Evolutionary conservation across 371 early-diverging fungal genomes (phyloP).

Genomic region (Mucor lusitanicus): DNA sequence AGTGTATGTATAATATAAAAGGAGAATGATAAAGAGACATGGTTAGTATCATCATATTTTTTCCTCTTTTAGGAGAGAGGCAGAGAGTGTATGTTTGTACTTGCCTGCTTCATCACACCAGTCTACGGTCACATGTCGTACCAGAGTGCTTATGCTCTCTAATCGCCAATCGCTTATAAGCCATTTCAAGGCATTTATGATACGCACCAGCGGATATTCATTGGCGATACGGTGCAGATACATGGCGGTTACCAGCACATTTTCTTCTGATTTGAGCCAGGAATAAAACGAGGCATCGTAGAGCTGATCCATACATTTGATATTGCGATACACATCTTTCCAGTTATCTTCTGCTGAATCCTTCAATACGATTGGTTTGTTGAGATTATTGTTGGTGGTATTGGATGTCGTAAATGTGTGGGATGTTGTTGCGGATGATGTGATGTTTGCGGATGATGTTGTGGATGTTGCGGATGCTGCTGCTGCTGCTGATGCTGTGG

Average conservation of each 20-base stretch:
- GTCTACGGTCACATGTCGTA: constrained; percentile 68
- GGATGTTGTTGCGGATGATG: background rate
- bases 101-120: constrained; percentile 54
- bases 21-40: background rate
- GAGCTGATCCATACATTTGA: constrained; percentile 70
- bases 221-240: constrained; percentile 74
- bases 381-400: background rate
- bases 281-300: constrained; percentile 75
- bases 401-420: background rate
- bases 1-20: background rate
- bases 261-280: constrained; percentile 75
- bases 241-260: constrained; percentile 66
- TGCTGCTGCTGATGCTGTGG: background rate
- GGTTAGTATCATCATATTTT: background rate
- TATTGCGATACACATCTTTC: constrained; percentile 69
- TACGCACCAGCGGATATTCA: constrained; percentile 70
- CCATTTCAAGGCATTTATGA: constrained; percentile 74
- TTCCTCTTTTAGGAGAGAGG: background rate
- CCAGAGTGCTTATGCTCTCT: constrained; percentile 63
- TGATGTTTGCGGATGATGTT: background rate
- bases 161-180: constrained; percentile 70
- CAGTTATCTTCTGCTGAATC: constrained; percentile 34
- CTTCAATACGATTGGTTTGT: constrained; percentile 12
- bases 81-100: background rate
- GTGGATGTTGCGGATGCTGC: background rate